Percentiles rank a stretch among this genome's conserved stretches.
Conservation (phyloP, 2,329 filamentous ascomycete species). For the Aspergillus alliaceus region DNA sequence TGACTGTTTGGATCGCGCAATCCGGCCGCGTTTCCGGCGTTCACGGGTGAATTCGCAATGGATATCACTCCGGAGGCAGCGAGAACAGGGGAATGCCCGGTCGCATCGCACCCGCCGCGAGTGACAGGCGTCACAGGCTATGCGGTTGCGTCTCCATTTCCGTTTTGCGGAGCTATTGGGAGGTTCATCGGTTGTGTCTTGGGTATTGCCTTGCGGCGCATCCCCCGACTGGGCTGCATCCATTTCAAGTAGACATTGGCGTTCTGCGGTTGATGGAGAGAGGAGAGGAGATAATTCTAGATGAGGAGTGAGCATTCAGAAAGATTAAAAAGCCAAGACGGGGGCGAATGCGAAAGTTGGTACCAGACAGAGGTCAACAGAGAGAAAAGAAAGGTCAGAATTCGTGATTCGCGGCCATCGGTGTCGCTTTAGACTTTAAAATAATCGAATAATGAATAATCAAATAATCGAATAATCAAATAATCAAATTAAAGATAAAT, state of each 20-base stretch:
- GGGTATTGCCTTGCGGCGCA: constrained; percentile 16
- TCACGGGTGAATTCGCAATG: constrained; percentile 85
- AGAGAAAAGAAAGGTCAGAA: background rate
- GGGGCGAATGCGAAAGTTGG: background rate
- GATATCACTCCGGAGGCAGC: constrained; percentile 73
- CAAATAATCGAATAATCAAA: background rate
- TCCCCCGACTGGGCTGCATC: constrained; percentile 31
- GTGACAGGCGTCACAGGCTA: constrained; percentile 91
- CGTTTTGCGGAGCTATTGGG: constrained; percentile 27
- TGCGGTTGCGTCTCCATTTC: constrained; percentile 38
- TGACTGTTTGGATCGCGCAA: constrained; percentile 70
- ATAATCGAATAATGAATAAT: background rate
- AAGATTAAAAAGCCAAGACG: background rate
- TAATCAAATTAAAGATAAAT: background rate
- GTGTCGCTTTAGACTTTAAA: background rate
- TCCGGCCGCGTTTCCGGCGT: constrained; percentile 91
- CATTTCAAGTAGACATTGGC: constrained; percentile 33
- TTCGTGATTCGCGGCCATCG: background rate
- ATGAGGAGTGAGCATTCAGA: background rate
- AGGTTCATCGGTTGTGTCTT: constrained; percentile 14
- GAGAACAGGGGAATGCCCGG: constrained; percentile 84
- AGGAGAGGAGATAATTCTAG: background rate
- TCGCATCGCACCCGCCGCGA: constrained; percentile 92
- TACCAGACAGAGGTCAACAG: background rate
- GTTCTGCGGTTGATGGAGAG: background rate